A percentile compares a stretch with the other conserved stretches of the same genome.
phyloP scores from a whole-genome alignment of 148 eudicot species.

The Silene uniflora region DNA sequence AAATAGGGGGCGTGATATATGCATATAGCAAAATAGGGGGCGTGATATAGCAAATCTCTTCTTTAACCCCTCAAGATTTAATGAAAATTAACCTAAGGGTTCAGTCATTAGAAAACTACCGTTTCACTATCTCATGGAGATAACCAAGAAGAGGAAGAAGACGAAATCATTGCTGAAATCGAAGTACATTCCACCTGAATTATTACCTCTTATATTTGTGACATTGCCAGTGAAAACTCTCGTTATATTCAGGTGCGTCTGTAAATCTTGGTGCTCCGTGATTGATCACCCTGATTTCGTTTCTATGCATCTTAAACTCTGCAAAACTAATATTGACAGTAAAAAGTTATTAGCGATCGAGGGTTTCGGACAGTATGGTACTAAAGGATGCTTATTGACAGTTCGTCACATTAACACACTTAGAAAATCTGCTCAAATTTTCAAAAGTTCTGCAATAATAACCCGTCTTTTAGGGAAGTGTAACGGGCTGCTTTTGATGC shows the following conservation, averaged over 20 bases:
- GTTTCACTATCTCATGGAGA: too few relatives aligned
- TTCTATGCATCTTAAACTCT: neutral
- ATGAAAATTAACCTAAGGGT: too few relatives aligned
- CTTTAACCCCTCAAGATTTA: too few relatives aligned
- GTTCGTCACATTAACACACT: neutral
- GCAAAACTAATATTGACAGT: neutral
- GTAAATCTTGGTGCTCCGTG: conserved; percentile 2
- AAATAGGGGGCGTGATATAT: too few relatives aligned
- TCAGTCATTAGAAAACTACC: too few relatives aligned
- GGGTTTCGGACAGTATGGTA: neutral
- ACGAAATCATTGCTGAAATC: neutral
- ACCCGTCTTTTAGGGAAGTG: neutral
- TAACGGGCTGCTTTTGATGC: neutral
- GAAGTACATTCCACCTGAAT: too few relatives aligned
- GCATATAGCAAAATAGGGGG: too few relatives aligned
- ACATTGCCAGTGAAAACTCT: conserved; percentile 7
- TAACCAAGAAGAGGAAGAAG: too few relatives aligned
- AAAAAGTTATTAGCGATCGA: neutral
- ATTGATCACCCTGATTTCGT: conserved; percentile 9
- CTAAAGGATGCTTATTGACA: neutral
- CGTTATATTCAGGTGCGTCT: conserved; percentile 6
- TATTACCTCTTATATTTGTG: too few relatives aligned
- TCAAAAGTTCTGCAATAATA: neutral
- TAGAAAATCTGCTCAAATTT: neutral
- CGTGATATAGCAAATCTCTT: too few relatives aligned